Evolutionary conservation across 2,329 filamentous ascomycete species (phyloP).

Genomic region (Fusarium caatingaense): DNA sequence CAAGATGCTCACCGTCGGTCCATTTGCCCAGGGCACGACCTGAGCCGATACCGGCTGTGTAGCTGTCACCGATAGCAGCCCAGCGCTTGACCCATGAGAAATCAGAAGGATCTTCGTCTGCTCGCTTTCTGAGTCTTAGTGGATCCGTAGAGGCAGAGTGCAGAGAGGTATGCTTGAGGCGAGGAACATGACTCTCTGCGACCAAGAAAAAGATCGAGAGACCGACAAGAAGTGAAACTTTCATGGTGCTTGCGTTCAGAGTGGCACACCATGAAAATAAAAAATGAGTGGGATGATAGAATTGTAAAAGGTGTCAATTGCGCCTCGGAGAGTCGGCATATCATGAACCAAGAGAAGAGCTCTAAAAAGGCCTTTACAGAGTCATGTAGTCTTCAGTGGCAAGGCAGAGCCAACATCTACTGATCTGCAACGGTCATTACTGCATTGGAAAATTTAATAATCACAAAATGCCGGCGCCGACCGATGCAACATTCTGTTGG

Average conservation of each 20-base stretch:
- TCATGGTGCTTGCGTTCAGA: not conserved
- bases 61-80: not conserved
- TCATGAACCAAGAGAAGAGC: not conserved
- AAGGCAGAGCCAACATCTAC: too few relatives aligned
- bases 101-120: not conserved
- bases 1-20: accelerated
- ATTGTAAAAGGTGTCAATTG: too few relatives aligned
- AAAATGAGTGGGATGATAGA: too few relatives aligned
- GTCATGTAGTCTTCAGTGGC: not conserved
- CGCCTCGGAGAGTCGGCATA: too few relatives aligned
- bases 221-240: not conserved
- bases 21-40: accelerated
- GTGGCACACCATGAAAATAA: too few relatives aligned
- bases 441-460: accelerated
- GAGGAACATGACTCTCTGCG: accelerated
- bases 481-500: not conserved
- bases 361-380: too few relatives aligned
- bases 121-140: not conserved
- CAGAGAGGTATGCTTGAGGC: accelerated
- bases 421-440: too few relatives aligned
- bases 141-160: not conserved
- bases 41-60: not conserved
- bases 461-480: not conserved
- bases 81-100: not conserved
- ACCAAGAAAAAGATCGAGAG: accelerated